These are phyloP conservation scores for Groenewaldozyma salmanticensis DNA, from an alignment of 805 yeast species.

Conservation along the genomic window DNA sequence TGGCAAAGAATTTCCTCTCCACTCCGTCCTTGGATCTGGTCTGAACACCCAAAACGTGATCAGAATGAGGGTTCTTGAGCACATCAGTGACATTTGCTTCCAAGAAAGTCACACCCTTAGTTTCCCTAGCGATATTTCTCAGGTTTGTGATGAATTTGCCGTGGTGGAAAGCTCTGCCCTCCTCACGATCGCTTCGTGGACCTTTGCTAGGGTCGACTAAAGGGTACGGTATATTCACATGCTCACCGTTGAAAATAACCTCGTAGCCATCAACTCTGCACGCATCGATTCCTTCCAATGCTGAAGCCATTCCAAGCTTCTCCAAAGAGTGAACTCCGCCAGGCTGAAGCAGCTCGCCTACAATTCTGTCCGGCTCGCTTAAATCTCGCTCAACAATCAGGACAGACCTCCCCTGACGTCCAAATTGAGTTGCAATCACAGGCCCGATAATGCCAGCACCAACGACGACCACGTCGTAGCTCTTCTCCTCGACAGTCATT, in stretches of 20 bases:
- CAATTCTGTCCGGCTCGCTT: slow-evolving; percentile 88
- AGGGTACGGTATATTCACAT: slow-evolving; percentile 62
- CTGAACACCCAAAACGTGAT: slow-evolving; percentile 64
- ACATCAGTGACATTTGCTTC: slow-evolving; percentile 78
- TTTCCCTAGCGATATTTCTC: slow-evolving; percentile 56
- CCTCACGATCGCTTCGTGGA: slow-evolving; percentile 4
- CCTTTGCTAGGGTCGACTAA: slow-evolving; percentile 8
- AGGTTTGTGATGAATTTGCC: slow-evolving; percentile 78
- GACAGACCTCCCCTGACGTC: slow-evolving; percentile 81
- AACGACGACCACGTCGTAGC: slow-evolving; percentile 75
- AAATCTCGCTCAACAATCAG: slow-evolving; percentile 77
- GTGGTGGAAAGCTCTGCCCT: slow-evolving; percentile 89
- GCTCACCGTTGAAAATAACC: slow-evolving; percentile 52
- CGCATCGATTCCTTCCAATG: slow-evolving; percentile 69
- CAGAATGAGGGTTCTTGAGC: slow-evolving; percentile 41
- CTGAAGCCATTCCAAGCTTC: slow-evolving; percentile 73
- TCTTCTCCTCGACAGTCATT: slow-evolving; percentile 8
- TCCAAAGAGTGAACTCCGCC: slow-evolving; percentile 82
- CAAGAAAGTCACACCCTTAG: slow-evolving; percentile 64
- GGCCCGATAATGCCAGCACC: slow-evolving; percentile 99
- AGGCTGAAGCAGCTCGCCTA: slow-evolving; percentile 96
- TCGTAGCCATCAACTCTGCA: slow-evolving; percentile 71
- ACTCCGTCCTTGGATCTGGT: slow-evolving; percentile 22
- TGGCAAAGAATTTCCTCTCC: slow-evolving; percentile 42
- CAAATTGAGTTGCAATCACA: slow-evolving; percentile 79